These are phyloP conservation scores for Capronia epimyces DNA, from an alignment of 2,329 filamentous ascomycete genomes.

Conservation along the genomic window DNA sequence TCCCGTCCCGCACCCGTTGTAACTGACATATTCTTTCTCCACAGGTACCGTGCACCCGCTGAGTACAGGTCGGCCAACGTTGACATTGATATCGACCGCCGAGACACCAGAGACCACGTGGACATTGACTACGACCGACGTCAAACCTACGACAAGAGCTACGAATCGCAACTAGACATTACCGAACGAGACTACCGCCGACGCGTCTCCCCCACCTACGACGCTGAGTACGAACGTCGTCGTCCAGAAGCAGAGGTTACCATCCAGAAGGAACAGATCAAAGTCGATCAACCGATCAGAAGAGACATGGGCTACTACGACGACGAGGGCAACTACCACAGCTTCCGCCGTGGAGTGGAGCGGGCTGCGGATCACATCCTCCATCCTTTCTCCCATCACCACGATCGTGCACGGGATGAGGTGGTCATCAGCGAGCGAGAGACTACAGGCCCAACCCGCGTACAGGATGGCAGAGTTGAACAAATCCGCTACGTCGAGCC, in stretches of 20 bases:
- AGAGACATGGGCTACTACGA: conserved; percentile 68
- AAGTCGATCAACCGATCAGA: conserved; percentile 48
- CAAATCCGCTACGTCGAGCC: conserved; percentile 48
- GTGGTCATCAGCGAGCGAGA: conserved; percentile 42
- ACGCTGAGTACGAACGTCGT: conserved; percentile 42
- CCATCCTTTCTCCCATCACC: conserved; percentile 56
- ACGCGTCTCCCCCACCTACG: conserved; percentile 52
- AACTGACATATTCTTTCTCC: conserved; percentile 27
- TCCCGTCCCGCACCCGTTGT: conserved; percentile 19
- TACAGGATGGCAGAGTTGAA: conserved; percentile 43
- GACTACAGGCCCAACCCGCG: conserved; percentile 41
- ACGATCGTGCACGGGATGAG: conserved; percentile 37
- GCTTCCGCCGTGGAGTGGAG: conserved; percentile 65
- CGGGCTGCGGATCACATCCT: conserved; percentile 60
- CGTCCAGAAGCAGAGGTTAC: conserved; percentile 34
- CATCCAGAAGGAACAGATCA: conserved; percentile 42
- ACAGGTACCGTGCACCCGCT: conserved; percentile 27
- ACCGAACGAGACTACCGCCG: conserved; percentile 61
- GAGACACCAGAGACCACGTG: conserved; percentile 30
- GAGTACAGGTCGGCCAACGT: conserved; percentile 33
- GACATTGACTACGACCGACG: conserved; percentile 23
- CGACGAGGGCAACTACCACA: conserved; percentile 71
- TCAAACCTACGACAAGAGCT: conserved; percentile 37
- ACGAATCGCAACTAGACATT: conserved; percentile 48
- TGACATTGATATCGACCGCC: conserved; percentile 42